Evolutionary conservation across 129 eudicot species (phyloP).

Genomic region (Solidago caesia): DNA sequence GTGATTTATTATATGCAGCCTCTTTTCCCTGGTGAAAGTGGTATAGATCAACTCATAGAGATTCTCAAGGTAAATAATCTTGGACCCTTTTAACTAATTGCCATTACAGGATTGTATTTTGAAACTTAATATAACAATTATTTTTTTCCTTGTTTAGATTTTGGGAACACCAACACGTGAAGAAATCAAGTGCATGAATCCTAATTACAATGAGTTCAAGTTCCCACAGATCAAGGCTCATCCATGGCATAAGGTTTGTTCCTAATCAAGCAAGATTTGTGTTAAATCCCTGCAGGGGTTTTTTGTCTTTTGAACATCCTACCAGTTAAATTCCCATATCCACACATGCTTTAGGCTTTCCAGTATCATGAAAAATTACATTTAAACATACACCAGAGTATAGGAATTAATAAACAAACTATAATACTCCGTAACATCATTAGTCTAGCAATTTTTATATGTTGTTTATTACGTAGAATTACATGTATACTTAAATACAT

Average conservation of each 20-base stretch:
- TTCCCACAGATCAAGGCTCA: conserved; percentile 99
- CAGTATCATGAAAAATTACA: neutral
- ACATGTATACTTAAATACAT: neutral
- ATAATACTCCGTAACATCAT: neutral
- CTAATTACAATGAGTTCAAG: conserved; percentile 86
- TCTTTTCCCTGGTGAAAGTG: conserved; percentile 97
- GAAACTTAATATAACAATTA: neutral
- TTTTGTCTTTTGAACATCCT: too few relatives aligned
- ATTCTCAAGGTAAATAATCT: conserved; percentile 64
- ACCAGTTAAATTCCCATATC: neutral
- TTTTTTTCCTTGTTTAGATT: conserved; percentile 36
- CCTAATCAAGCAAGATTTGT: neutral
- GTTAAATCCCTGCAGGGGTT: neutral
- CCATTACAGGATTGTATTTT: neutral
- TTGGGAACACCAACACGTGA: conserved; percentile 98
- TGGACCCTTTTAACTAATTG: neutral
- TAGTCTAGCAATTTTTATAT: neutral
- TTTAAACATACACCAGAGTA: neutral
- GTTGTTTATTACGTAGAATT: neutral
- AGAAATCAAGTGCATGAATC: conserved; percentile 98
- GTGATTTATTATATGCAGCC: conserved; percentile 56
- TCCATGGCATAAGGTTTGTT: conserved; percentile 97
- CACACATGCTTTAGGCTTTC: neutral
- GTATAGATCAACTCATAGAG: conserved; percentile 95
- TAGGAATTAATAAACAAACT: neutral